Evolutionary conservation across 2,329 filamentous ascomycete genomes (phyloP), one percentile per base, ranked within the genome.

Genomic region (Helminthosporium solani): DNA sequence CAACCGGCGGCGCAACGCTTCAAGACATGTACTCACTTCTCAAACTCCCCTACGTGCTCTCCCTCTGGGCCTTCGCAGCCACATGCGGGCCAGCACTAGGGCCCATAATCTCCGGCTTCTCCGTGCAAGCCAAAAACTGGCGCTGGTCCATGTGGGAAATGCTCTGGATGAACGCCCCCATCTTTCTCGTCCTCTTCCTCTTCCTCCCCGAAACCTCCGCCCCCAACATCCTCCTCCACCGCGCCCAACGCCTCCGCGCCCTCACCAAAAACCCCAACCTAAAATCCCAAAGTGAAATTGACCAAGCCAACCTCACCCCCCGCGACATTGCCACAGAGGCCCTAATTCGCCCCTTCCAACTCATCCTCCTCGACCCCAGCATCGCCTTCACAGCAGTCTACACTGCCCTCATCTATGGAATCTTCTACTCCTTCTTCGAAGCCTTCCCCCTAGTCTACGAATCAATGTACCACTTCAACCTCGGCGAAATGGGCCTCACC

Each of bases 191-290:
- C 46, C 89, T 94, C 67, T 87, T 86, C 43, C 90, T 95, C 72
- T 91, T 88, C 28, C 84, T 95, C 1, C 88, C 89, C 1, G 90
- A 95, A 70, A 96, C 90, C 0, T 95, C 92, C 62, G 85, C 88
- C 0, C 87, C 90, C 0, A 88, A 83, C 0, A 84, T 96, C 49
- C 81, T 96, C 9, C 80, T 82, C 41, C 74, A 75, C 20, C 80
- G 89, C 14, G 90, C 90, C 2, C 76, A 78, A 59, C 87, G 87
- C 64, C 74, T 94, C 42, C 81, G 90, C 41, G 80, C 83, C 62
- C 68, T 83, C 23, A 86, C 87, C 1, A 83, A 84, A 23, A 79
- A 87, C 53, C 44, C 69, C 0, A 77, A 78, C 48, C 85, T 87
- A 56, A 86, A 88, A 28, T 89, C 88, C 0, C 88, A 94, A 66